Evolutionary conservation across 176 grass and related monocot genomes (phyloP).

Genomic region (Cocos nucifera): DNA sequence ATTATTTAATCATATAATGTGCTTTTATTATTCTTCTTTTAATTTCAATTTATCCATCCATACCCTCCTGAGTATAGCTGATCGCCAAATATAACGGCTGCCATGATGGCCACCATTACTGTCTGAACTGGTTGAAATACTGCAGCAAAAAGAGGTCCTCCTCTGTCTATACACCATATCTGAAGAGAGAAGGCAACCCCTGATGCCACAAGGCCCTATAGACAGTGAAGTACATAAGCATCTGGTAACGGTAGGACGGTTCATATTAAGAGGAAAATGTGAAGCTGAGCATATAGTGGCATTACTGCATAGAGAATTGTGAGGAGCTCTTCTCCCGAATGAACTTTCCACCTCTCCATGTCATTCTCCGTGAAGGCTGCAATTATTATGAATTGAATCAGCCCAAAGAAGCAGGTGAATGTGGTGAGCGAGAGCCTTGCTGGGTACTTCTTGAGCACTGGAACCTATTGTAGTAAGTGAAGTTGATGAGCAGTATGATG

Average conservation of each 20-base stretch:
- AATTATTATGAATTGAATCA: constrained; percentile 67
- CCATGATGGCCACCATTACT: constrained; percentile 85
- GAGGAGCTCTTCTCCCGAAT: constrained; percentile 60
- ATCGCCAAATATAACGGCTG: constrained; percentile 64
- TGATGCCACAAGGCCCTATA: constrained; percentile 71
- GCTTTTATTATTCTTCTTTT: too few relatives aligned
- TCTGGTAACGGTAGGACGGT: too few relatives aligned
- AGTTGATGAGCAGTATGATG: background rate
- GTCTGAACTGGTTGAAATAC: constrained; percentile 95
- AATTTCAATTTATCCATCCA: background rate
- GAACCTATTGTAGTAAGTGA: constrained; percentile 34
- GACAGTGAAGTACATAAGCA: background rate
- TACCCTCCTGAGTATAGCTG: constrained; percentile 88
- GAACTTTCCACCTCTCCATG: constrained; percentile 70
- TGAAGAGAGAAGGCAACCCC: constrained; percentile 71
- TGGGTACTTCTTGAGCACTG: constrained; percentile 77
- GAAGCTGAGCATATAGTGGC: too few relatives aligned
- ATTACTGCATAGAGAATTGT: constrained; percentile 88
- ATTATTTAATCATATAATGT: too few relatives aligned
- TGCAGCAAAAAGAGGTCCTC: constrained; percentile 76
- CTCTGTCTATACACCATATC: constrained; percentile 96
- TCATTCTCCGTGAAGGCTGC: constrained; percentile 67
- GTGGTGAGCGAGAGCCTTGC: constrained; percentile 70
- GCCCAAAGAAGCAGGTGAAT: constrained; percentile 67
- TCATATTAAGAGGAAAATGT: too few relatives aligned